A percentile compares a stretch with the other conserved stretches of the same genome.
Conservation (phyloP, 192 early-diverging fungal genomes). For the Linnemannia elongata region DNA sequence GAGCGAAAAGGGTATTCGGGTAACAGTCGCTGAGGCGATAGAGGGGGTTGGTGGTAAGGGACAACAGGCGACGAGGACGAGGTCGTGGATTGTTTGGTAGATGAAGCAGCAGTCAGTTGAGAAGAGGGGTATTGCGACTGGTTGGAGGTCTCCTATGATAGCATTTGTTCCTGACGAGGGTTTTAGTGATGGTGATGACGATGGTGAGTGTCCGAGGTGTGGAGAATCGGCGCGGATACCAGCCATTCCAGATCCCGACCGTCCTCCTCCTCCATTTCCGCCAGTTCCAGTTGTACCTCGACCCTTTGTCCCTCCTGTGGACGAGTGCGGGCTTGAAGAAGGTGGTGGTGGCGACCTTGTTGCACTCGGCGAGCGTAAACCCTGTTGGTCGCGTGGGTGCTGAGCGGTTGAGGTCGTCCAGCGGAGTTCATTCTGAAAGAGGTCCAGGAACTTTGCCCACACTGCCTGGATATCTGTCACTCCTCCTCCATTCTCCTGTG, state of each 20-base stretch:
- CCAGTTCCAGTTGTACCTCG: background rate
- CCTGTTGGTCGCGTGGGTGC: background rate
- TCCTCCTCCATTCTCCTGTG: background rate
- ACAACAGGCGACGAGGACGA: conserved; percentile 38
- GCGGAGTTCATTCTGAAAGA: conserved; percentile 28
- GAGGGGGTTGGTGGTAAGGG: conserved; percentile 31
- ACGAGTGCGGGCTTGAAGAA: background rate
- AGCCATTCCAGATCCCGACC: background rate
- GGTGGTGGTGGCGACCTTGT: background rate
- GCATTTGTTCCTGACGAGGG: background rate
- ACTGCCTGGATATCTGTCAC: conserved; percentile 25
- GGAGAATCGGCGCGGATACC: background rate
- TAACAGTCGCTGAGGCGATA: conserved; percentile 14
- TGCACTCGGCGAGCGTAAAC: background rate
- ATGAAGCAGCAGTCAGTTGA: conserved; percentile 32
- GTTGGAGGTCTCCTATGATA: background rate
- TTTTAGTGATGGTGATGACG: background rate
- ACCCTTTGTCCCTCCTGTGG: background rate
- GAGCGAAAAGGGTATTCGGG: conserved; percentile 22
- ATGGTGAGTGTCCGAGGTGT: background rate
- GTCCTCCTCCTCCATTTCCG: background rate
- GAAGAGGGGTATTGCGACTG: conserved; percentile 18
- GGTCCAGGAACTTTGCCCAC: conserved; percentile 43
- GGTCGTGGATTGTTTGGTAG: conserved; percentile 29
- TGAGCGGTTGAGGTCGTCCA: conserved; percentile 14